A percentile compares a stretch with the other conserved stretches of the same genome.
phyloP scores from a whole-genome alignment of 129 eudicot genomes.

The Deinandra increscens region DNA sequence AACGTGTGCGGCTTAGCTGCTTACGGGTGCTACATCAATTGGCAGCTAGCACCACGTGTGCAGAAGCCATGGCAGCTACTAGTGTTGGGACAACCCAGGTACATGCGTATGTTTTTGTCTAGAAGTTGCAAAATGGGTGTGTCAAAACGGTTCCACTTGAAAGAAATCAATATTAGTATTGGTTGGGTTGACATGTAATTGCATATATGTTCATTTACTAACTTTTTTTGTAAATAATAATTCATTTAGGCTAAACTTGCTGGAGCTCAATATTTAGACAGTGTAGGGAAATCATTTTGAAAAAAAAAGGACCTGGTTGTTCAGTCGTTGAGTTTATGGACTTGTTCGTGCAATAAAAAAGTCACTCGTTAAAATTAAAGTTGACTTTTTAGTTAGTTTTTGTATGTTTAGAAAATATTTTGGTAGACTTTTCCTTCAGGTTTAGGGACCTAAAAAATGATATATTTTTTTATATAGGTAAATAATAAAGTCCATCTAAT shows the following conservation, averaged over 20 bases:
- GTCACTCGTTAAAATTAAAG: background rate
- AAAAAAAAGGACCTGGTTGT: background rate
- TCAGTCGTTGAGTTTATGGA: background rate
- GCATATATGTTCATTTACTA: background rate
- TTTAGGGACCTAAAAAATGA: no score
- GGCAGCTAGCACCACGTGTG: constrained; percentile 96
- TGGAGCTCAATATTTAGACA: background rate
- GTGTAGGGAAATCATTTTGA: background rate
- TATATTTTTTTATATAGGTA: no score
- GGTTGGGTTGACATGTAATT: background rate
- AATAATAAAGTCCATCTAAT: background rate
- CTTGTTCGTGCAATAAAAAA: no score
- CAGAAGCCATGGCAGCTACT: constrained; percentile 99
- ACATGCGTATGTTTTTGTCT: background rate
- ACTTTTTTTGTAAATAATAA: background rate
- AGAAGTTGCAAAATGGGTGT: background rate
- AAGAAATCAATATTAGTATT: background rate
- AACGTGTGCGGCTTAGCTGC: constrained; percentile 94
- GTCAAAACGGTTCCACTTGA: background rate
- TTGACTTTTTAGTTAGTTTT: no score
- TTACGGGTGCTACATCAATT: constrained; percentile 94
- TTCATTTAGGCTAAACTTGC: background rate
- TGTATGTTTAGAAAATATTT: background rate
- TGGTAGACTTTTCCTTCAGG: no score
- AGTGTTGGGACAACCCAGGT: constrained; percentile 99